A percentile compares a stretch with the other conserved stretches of the same genome.
Conservation (phyloP, 2,329 filamentous ascomycete species). For the Fusarium sacchari region DNA sequence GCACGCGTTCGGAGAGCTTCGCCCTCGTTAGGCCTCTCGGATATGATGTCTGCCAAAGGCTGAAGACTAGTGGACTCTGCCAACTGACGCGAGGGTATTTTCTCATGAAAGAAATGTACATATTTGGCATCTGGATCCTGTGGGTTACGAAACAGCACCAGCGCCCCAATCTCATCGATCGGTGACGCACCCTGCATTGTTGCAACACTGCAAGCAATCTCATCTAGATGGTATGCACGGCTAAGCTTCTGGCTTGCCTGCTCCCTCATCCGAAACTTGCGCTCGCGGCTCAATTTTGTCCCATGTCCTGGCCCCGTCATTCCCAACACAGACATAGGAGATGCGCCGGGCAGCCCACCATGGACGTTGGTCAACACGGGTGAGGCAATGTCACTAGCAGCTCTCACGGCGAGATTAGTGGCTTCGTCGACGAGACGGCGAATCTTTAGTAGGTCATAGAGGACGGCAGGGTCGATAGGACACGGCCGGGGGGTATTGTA, state of each 20-base stretch:
- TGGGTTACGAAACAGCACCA: slow-evolving; percentile 77
- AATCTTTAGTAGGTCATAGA: slow-evolving; percentile 88
- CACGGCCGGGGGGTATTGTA: slow-evolving; percentile 80
- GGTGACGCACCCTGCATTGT: slow-evolving; percentile 84
- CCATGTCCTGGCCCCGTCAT: slow-evolving; percentile 63
- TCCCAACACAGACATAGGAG: slow-evolving; percentile 33
- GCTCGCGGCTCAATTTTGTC: slow-evolving; percentile 77
- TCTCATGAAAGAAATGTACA: slow-evolving; percentile 93
- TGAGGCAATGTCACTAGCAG: slow-evolving; percentile 77
- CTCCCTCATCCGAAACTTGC: slow-evolving; percentile 82
- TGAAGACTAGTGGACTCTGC: slow-evolving; percentile 76
- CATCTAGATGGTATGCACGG: slow-evolving; percentile 81
- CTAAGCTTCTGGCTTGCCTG: slow-evolving; percentile 82
- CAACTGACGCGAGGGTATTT: slow-evolving; percentile 80
- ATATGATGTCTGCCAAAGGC: slow-evolving; percentile 74
- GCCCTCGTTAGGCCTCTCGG: slow-evolving; percentile 69
- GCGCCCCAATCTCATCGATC: slow-evolving; percentile 77
- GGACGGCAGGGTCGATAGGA: slow-evolving; percentile 80
- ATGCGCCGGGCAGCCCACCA: slow-evolving; percentile 48
- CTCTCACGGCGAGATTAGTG: slow-evolving; percentile 79
- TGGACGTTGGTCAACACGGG: slow-evolving; percentile 68
- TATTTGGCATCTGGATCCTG: slow-evolving; percentile 80
- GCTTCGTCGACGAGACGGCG: slow-evolving; percentile 83
- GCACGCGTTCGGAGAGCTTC: slow-evolving; percentile 78
- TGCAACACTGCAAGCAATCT: slow-evolving; percentile 84